Evolutionary conservation across 441 rosid species (phyloP).

Genomic region (Erodium moschatum): DNA sequence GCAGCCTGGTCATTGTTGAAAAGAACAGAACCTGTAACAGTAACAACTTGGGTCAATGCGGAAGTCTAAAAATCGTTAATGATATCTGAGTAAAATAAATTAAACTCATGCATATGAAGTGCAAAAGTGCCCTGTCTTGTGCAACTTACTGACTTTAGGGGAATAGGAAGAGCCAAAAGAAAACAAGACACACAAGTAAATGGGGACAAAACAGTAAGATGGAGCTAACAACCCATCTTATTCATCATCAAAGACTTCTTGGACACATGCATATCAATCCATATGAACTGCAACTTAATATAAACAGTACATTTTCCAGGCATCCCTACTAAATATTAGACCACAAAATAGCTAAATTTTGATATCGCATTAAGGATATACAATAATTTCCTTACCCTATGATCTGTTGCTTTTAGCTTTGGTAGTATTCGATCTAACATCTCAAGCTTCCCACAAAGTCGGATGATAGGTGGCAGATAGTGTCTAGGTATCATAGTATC

Average conservation of each 20-base stretch:
- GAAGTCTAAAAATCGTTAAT: slow-evolving; percentile 7
- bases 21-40: slow-evolving; percentile 73
- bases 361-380: slow-evolving; percentile 14
- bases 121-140: neutral
- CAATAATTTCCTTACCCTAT: slow-evolving; percentile 53
- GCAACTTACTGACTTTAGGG: neutral
- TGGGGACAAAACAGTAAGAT: neutral
- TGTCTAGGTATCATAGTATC: slow-evolving; percentile 65
- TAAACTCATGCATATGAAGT: neutral
- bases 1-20: slow-evolving; percentile 95
- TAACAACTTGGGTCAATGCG: slow-evolving; percentile 15
- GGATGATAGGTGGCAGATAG: slow-evolving; percentile 69
- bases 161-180: neutral
- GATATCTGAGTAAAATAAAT: neutral
- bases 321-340: slow-evolving; percentile 11
- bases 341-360: neutral
- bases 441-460: slow-evolving; percentile 97
- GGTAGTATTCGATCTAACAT: slow-evolving; percentile 89
- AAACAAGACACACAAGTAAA: neutral
- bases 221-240: neutral
- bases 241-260: slow-evolving; percentile 2
- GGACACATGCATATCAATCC: neutral
- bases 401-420: slow-evolving; percentile 85
- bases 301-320: slow-evolving; percentile 1
- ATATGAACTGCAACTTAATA: neutral